A percentile compares a stretch with the other conserved stretches of the same genome.
phyloP scores from a whole-genome alignment of 2,329 filamentous ascomycete species.

The Boeremia lycopersici region DNA sequence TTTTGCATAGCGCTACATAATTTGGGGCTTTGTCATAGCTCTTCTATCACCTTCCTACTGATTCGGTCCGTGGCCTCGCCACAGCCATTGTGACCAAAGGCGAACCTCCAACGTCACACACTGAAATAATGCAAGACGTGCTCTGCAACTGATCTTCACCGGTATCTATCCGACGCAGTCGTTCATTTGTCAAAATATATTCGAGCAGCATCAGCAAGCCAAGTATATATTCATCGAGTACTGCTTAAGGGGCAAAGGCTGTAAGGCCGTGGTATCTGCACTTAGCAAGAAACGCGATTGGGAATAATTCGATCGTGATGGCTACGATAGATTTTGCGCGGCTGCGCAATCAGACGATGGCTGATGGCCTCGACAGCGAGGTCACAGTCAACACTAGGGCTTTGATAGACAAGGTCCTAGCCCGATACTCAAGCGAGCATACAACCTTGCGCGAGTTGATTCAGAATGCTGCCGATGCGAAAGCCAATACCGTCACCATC shows the following conservation, averaged over 20 bases:
- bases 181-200: not conserved
- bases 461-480: conserved; percentile 97
- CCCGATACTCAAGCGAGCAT: conserved; percentile 96
- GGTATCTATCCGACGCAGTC: not conserved
- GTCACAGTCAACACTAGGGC: conserved; percentile 97
- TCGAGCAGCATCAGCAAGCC: not conserved
- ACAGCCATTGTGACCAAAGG: conserved; percentile 22
- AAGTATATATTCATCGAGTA: not conserved
- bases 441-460: conserved; percentile 86
- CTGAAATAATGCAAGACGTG: not conserved
- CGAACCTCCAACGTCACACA: not conserved
- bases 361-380: conserved; percentile 90
- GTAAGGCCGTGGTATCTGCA: not conserved
- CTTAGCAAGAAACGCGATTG: too few relatives aligned
- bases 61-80: conserved; percentile 32
- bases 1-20: conserved; percentile 42
- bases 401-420: conserved; percentile 95
- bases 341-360: conserved; percentile 85
- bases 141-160: not conserved
- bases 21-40: conserved; percentile 22
- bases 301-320: conserved; percentile 23
- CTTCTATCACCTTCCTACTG: conserved; percentile 27
- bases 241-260: not conserved
- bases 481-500: conserved; percentile 85
- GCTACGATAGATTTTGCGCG: conserved; percentile 62